These are phyloP conservation scores for Symbiodinium natans DNA, from an alignment of 73 alveolate genomes.

Conservation along the genomic window DNA sequence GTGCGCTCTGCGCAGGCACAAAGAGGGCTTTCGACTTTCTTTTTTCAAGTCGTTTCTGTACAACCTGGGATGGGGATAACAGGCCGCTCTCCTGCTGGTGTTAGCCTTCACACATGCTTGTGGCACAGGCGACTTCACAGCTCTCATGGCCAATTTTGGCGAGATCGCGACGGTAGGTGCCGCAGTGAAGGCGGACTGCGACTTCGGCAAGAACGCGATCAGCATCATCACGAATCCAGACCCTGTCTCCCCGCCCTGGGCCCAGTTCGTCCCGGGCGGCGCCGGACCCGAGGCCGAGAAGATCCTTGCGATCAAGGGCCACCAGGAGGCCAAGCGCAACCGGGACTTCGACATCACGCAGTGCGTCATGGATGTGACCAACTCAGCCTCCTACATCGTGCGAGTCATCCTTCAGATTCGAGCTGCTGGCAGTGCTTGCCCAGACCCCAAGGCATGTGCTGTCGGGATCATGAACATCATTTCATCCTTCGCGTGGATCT, in stretches of 20 bases:
- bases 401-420: background rate
- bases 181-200: slow-evolving; percentile 17
- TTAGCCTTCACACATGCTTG: too few relatives aligned
- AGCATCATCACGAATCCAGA: background rate
- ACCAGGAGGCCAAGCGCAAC: slow-evolving; percentile 29
- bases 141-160: background rate
- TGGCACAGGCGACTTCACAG: background rate
- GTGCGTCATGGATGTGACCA: slow-evolving; percentile 73
- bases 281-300: slow-evolving; percentile 47
- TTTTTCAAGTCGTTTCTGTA: background rate
- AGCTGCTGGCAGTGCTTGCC: background rate
- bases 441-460: slow-evolving; percentile 27
- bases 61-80: too few relatives aligned
- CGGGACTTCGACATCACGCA: slow-evolving; percentile 67
- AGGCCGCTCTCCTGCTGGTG: too few relatives aligned
- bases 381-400: slow-evolving; percentile 82
- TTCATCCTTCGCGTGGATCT: background rate
- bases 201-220: slow-evolving; percentile 14
- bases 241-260: background rate
- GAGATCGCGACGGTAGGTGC: background rate
- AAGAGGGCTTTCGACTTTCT: too few relatives aligned
- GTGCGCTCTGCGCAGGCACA: slow-evolving; percentile 55
- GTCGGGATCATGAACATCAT: background rate
- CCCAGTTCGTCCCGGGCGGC: slow-evolving; percentile 28
- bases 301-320: background rate